Evolutionary conservation across 306 rosid genomes (phyloP), one percentile per base, ranked within the genome.

Genomic region (Inga oerstediana): DNA sequence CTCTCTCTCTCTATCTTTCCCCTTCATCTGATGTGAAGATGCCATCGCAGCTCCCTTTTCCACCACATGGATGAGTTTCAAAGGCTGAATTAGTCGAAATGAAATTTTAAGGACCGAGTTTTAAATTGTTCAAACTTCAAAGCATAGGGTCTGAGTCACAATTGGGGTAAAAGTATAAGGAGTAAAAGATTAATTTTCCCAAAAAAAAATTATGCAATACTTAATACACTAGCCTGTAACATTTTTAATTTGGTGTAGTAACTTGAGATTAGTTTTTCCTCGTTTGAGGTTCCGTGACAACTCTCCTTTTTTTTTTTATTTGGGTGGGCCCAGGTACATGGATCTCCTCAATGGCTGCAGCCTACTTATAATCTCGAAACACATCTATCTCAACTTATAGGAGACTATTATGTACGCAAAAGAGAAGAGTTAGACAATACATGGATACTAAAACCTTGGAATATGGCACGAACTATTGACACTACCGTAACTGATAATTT

Each of bases 391-490:
- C 96, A 93, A 75, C 94, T 96, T 77, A 96, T 93, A 83, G 99
- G 99, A 67, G 93, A 96, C 78, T 92, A 91, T 78, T 76, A 13
- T 84, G 84, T 79, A 41, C 98, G 98, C 62, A 84, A 90, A 86
- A 90, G 90, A 84, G 92, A 93, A 75, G 94, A 93, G 20, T 85
- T 75, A 58, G 83, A 92, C 92, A 90, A 93, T 82, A 81, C 92
- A 68, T 96, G 99, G 99, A 93, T 96, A 90, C 80, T 93, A 81
- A 96, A 93, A 88, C 99, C 99, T 20, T 96, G 99, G 99, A 96
- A 96, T 85, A 96, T 96, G 99, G 99, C 98, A 82, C 90, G 98
- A 22, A 96, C 99, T 56, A 96, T 96, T 73, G 99, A 96, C 85
- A 96, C 99, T 34, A 82, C 98, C 48, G 97, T 93, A 52, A 93